These are phyloP conservation scores for Gnomoniopsis smithogilvyi DNA, from an alignment of 2,329 filamentous ascomycete species.

Conservation along the genomic window DNA sequence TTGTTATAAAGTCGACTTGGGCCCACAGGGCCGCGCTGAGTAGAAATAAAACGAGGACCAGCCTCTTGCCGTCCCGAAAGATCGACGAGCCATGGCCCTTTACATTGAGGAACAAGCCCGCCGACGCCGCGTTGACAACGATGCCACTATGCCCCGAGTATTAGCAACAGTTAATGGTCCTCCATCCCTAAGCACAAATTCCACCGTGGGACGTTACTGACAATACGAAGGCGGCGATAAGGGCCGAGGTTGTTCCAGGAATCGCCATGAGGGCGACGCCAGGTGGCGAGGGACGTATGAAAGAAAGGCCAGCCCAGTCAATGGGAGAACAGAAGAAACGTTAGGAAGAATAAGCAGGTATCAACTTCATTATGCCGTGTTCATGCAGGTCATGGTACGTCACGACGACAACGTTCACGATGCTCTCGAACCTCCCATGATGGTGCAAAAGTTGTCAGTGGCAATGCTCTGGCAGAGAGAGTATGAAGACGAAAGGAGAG, in stretches of 20 bases:
- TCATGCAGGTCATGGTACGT: slow-evolving; percentile 18
- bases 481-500: background rate
- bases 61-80: slow-evolving; percentile 58
- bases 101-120: slow-evolving; percentile 41
- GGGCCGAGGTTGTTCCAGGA: slow-evolving; percentile 41
- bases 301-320: slow-evolving; percentile 41
- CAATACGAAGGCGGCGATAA: slow-evolving; percentile 55
- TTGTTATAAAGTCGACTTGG: slow-evolving; percentile 46
- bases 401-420: slow-evolving; percentile 24
- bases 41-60: slow-evolving; percentile 59
- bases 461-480: slow-evolving; percentile 1
- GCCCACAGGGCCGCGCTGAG: slow-evolving; percentile 51
- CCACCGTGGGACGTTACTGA: slow-evolving; percentile 31
- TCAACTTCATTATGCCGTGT: slow-evolving; percentile 23
- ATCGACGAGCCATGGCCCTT: slow-evolving; percentile 46
- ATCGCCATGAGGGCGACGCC: slow-evolving; percentile 40
- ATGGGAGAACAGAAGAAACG: slow-evolving; percentile 38
- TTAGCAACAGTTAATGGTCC: slow-evolving; percentile 8
- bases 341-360: slow-evolving; percentile 24
- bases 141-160: slow-evolving; percentile 40
- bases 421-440: background rate
- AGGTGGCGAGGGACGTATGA: slow-evolving; percentile 25
- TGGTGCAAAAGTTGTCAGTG: background rate
- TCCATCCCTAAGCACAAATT: background rate
- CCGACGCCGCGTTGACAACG: slow-evolving; percentile 49